These are phyloP conservation scores for Rhodotorula babjevae DNA, from an alignment of 768 basidiomycete genomes.

Conservation along the genomic window DNA sequence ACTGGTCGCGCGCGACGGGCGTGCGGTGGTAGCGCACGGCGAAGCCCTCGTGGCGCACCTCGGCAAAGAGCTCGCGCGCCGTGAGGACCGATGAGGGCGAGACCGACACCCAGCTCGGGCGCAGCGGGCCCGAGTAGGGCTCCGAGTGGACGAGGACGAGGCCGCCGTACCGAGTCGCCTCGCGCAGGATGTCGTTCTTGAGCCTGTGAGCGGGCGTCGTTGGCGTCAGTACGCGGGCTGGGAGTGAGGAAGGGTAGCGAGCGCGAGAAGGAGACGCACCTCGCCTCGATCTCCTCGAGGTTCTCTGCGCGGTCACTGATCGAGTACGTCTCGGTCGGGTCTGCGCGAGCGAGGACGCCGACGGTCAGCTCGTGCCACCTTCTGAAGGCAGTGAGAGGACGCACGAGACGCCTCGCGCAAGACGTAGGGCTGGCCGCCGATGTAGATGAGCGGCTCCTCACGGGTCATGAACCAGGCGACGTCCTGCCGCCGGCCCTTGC, in stretches of 20 bases:
- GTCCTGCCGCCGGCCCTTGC: constrained; percentile 20
- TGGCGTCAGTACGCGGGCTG: too few relatives aligned
- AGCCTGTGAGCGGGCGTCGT: constrained; percentile 54
- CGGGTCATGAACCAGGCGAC: constrained; percentile 93
- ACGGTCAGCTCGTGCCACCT: too few relatives aligned
- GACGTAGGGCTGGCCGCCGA: constrained; percentile 84
- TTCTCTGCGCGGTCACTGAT: constrained; percentile 91
- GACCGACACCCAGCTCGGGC: constrained; percentile 86
- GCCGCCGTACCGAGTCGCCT: constrained; percentile 79
- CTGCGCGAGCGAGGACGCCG: too few relatives aligned
- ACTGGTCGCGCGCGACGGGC: constrained; percentile 87
- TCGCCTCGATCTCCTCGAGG: constrained; percentile 77
- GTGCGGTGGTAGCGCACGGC: constrained; percentile 71
- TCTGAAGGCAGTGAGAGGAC: background rate
- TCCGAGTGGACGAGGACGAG: constrained; percentile 81
- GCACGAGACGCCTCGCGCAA: constrained; percentile 64
- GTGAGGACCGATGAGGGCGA: constrained; percentile 89
- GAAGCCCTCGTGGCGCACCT: constrained; percentile 32
- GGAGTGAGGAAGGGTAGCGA: fast-evolving
- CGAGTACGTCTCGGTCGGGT: constrained; percentile 70
- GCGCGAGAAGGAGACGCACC: background rate
- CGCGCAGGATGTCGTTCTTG: constrained; percentile 84
- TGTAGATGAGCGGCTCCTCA: constrained; percentile 86
- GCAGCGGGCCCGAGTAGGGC: constrained; percentile 46
- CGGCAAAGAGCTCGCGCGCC: constrained; percentile 64